Evolutionary conservation across 176 grass and related monocot species (phyloP).

Genomic region (Triticum dicoccoides): DNA sequence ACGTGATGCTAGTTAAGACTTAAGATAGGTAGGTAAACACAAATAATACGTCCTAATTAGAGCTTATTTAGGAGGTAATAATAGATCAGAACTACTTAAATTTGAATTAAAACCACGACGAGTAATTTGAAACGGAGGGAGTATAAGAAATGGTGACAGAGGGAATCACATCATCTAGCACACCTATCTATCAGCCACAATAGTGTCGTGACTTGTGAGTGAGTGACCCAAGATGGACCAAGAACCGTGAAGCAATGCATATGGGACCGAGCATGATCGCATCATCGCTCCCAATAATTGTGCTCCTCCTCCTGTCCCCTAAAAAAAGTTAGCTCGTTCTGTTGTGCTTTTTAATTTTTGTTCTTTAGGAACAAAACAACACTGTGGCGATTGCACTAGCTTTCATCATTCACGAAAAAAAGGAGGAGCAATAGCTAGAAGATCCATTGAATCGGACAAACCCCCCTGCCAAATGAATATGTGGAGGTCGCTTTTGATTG

Average conservation of each 20-base stretch:
- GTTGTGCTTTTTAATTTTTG: neutral
- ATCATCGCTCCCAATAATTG: slow-evolving; percentile 28
- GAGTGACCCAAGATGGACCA: slow-evolving; percentile 5
- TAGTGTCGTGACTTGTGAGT: neutral
- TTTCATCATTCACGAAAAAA: neutral
- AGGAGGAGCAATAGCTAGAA: neutral
- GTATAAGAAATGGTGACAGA: too few relatives aligned
- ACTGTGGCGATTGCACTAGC: neutral
- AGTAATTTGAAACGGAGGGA: too few relatives aligned
- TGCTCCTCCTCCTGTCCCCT: neutral
- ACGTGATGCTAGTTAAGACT: neutral
- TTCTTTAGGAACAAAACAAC: slow-evolving; percentile 2
- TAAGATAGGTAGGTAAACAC: neutral
- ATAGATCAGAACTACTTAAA: too few relatives aligned
- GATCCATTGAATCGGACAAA: slow-evolving; percentile 15
- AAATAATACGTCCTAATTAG: neutral
- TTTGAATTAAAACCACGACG: too few relatives aligned
- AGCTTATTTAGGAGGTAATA: too few relatives aligned
- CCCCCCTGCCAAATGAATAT: slow-evolving; percentile 11
- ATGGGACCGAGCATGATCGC: slow-evolving; percentile 14
- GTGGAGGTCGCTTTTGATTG: neutral
- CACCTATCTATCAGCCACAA: neutral
- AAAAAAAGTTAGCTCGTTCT: neutral
- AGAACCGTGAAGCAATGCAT: neutral
- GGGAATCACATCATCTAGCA: neutral